Evolutionary conservation across 148 eudicot genomes (phyloP).

Genomic region (Vaccinium vitisidaea): DNA sequence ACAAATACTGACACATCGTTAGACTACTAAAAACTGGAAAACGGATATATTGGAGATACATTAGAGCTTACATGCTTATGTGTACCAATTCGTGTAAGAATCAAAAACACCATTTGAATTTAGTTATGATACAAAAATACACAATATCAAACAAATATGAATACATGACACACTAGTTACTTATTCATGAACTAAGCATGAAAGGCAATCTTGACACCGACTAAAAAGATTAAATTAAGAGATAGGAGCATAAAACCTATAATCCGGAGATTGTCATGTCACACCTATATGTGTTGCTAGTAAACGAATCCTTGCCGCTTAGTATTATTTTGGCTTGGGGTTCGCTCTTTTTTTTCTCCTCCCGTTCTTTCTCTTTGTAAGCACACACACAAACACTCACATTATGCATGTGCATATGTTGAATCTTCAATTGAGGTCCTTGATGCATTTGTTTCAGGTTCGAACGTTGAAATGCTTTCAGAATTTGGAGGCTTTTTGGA

Average conservation of each 20-base stretch:
- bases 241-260: neutral
- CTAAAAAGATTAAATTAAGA: neutral
- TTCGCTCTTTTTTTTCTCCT: neutral
- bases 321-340: neutral
- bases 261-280: neutral
- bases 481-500: constrained; percentile 40
- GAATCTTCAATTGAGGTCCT: neutral
- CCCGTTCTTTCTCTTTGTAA: neutral
- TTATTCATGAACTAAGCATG: neutral
- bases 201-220: neutral
- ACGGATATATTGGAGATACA: no score
- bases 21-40: no score
- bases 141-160: neutral
- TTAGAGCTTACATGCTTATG: neutral
- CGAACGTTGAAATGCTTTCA: constrained; percentile 70
- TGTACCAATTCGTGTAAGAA: neutral
- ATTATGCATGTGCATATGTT: neutral
- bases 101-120: no score
- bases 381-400: no score
- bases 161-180: neutral
- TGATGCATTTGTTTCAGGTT: constrained; percentile 36
- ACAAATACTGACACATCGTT: neutral
- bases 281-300: neutral
- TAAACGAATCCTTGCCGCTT: no score
- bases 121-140: neutral